These are phyloP conservation scores for Hondaea fermentalgiana DNA, from an alignment of 108 stramenopile species.

Conservation along the genomic window DNA sequence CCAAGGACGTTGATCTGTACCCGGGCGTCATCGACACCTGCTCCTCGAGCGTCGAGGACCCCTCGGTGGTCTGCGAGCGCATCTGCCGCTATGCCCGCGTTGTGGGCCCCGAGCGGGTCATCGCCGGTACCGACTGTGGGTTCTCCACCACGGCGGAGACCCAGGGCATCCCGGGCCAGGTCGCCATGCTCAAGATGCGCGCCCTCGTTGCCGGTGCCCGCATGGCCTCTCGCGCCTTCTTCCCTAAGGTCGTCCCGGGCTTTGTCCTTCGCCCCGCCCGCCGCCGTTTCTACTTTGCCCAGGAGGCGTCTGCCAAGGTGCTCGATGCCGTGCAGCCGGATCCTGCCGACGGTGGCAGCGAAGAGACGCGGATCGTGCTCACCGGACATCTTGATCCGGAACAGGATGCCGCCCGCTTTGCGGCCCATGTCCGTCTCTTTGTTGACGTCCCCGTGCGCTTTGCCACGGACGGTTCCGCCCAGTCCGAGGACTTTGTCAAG, in stretches of 20 bases:
- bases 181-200: background rate
- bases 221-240: background rate
- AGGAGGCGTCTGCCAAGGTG: background rate
- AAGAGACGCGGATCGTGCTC: background rate
- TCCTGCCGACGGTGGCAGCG: background rate
- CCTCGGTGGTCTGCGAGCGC: background rate
- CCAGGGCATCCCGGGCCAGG: background rate
- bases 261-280: background rate
- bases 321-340: no score
- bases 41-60: slow-evolving; percentile 1
- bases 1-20: background rate
- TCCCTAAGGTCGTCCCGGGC: background rate
- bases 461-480: background rate
- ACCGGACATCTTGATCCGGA: background rate
- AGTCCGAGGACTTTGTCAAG: background rate
- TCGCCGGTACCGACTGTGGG: slow-evolving; percentile 1
- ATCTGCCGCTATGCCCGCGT: background rate
- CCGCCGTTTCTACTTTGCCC: background rate
- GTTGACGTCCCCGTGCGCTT: background rate
- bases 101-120: slow-evolving; percentile 1
- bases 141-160: slow-evolving; percentile 14
- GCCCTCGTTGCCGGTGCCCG: background rate
- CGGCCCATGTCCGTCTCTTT: background rate
- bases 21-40: slow-evolving; percentile 18
- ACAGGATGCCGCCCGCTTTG: background rate